phyloP scores from a whole-genome alignment of 2,329 filamentous ascomycete species.

The Colletotrichum falcatum region DNA sequence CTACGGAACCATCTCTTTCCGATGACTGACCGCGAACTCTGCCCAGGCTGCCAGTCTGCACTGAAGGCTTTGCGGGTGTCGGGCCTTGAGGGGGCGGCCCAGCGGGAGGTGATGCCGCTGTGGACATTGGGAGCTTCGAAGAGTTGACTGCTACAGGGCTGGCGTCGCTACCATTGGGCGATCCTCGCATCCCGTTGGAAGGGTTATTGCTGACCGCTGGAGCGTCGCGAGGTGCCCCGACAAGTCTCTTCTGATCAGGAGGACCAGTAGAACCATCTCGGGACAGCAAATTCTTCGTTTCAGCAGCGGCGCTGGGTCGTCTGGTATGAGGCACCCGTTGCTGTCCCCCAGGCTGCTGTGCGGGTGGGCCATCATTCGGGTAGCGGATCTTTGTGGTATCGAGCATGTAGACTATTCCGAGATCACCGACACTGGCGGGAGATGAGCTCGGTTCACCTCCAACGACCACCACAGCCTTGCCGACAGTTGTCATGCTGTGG shows the following conservation, averaged over 20 bases:
- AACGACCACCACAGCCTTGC: conserved; percentile 91
- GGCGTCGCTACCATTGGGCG: conserved; percentile 55
- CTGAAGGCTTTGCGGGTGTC: conserved; percentile 60
- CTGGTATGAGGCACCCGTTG: conserved; percentile 56
- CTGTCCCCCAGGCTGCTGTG: conserved; percentile 43
- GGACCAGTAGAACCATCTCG: conserved; percentile 66
- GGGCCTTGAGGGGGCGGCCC: conserved; percentile 67
- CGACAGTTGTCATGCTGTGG: conserved; percentile 96
- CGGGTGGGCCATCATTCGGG: conserved; percentile 77
- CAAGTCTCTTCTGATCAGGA: conserved; percentile 61
- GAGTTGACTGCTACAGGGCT: conserved; percentile 50
- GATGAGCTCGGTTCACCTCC: conserved; percentile 95
- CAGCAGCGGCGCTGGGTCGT: conserved; percentile 58
- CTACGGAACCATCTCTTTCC: conserved; percentile 54
- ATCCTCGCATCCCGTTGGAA: conserved; percentile 56
- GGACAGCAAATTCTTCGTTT: conserved; percentile 54
- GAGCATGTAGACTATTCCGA: conserved; percentile 89
- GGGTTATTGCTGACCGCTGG: conserved; percentile 51
- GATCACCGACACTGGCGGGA: conserved; percentile 81
- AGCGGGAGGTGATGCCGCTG: conserved; percentile 52
- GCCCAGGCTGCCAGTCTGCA: conserved; percentile 55
- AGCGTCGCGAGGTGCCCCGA: conserved; percentile 52
- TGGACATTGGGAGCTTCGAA: conserved; percentile 56
- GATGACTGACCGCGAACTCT: conserved; percentile 63
- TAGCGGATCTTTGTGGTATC: conserved; percentile 98